Conservation (phyloP, 441 rosid genomes). For the Corymbia citriodora region DNA sequence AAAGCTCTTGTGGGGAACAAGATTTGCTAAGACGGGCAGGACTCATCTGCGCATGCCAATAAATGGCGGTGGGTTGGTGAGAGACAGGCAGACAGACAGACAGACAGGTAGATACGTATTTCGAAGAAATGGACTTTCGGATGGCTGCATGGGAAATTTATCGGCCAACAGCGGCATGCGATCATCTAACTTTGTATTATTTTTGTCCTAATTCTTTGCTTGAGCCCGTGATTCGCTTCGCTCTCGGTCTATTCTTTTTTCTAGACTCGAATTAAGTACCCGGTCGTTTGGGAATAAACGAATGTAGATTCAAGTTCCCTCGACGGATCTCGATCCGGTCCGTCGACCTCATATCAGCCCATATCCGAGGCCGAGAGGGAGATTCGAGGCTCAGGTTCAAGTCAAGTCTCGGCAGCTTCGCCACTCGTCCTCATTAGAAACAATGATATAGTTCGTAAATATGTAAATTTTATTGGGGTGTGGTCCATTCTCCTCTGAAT, state of each 20-base stretch:
- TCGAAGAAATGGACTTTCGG: neutral
- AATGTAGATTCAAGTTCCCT: no score
- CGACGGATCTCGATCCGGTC: neutral
- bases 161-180: neutral
- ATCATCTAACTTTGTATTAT: neutral
- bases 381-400: no score
- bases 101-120: neutral
- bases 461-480: no score
- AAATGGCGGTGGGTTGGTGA: neutral
- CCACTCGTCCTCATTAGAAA: neutral
- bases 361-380: no score
- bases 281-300: no score
- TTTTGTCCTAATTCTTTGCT: neutral
- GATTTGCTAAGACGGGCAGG: neutral
- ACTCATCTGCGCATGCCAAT: neutral
- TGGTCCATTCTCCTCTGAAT: no score
- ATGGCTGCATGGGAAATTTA: no score
- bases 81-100: neutral
- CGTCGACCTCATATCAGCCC: neutral
- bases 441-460: no score
- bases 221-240: neutral
- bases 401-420: no score
- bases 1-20: neutral
- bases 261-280: no score
- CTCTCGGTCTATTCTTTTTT: neutral